Base-by-base conservation (phyloP, 805 yeast genomes). In the Barnettozyma vustinii region DNA sequence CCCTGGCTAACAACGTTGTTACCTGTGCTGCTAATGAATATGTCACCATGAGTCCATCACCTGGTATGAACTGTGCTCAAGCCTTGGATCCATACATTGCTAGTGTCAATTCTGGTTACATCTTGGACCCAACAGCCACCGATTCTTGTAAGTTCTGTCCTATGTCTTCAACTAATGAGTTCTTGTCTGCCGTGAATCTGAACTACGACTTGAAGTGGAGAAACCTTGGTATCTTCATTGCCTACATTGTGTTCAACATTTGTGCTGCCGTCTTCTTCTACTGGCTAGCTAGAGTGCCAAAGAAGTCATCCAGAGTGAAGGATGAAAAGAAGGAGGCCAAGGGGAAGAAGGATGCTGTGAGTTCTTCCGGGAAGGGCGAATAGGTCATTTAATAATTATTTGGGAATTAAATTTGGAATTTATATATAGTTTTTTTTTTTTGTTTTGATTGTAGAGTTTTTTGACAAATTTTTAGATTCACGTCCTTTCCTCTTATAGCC, bases 281-380 rank as follows among this genome's bases (percentile, higher is more conserved):
- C 72, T 81, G 84, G 51, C 30, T 49, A 19, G 84, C 81, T 7
- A 79, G 92, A 74, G 92, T 85, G 50, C 92, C 92, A 47, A 84
- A 84, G 74, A 50, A 76, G 72, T 53, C 63, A 26, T 62, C 61
- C 44, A 64, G 70, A 52, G 68, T 66, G 27, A 45, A 64, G 42
- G 60, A 57, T 9, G 57, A 47, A 25, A 9, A 40, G 33, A 40
- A 16, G 15, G 21, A 16, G 35, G 4, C 33, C 9, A 7, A 7
- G 4, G 33, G 8, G 16, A 30, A 30, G n/a, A 30, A 12, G 4
- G 16, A 30, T 3, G 13, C 13, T 9, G 33, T 30, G 33, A 15
- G 16, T 30, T 40, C 44, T 26, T n/a, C 23, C 21, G 44, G 25
- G 44, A 25, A 40, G 35, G 20, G 26, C 15, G 32, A 15, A 15